A percentile compares a stretch with the other conserved stretches of the same genome.
Conservation (phyloP, 441 rosid genomes). For the Manihot esculenta region DNA sequence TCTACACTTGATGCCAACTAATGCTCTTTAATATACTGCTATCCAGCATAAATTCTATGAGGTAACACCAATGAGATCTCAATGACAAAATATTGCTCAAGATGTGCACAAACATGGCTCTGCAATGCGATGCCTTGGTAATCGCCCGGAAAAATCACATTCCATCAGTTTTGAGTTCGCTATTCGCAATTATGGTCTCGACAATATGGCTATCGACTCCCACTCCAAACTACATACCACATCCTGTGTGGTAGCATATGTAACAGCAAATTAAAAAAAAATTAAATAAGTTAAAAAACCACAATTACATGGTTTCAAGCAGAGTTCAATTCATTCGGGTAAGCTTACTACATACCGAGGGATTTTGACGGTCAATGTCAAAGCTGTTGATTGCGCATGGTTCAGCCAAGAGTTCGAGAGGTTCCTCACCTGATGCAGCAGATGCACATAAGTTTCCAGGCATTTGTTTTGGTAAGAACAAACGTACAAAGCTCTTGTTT, state of each 20-base stretch:
- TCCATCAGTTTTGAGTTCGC: constrained; percentile 1
- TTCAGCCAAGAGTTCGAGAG: constrained; percentile 74
- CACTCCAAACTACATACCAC: constrained; percentile 88
- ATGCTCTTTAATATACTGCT: no score
- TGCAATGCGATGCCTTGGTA: background rate
- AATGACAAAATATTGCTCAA: no score
- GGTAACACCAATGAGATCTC: no score
- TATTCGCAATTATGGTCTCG: constrained; percentile 43
- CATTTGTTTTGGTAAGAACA: background rate
- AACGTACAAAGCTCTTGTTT: background rate
- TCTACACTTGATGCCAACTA: no score
- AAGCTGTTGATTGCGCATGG: constrained; percentile 94
- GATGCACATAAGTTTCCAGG: background rate
- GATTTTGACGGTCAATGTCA: constrained; percentile 80
- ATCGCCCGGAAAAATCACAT: background rate
- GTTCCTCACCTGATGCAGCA: constrained; percentile 58
- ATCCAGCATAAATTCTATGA: no score
- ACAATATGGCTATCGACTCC: constrained; percentile 73
- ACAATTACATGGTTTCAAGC: background rate
- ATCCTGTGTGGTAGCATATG: constrained; percentile 48
- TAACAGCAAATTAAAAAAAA: background rate
- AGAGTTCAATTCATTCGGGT: background rate
- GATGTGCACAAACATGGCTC: background rate
- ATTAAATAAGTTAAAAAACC: background rate
- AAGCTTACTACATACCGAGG: constrained; percentile 48